phyloP scores from a whole-genome alignment of 148 eudicot species.

The Fagopyrum tataricum region DNA sequence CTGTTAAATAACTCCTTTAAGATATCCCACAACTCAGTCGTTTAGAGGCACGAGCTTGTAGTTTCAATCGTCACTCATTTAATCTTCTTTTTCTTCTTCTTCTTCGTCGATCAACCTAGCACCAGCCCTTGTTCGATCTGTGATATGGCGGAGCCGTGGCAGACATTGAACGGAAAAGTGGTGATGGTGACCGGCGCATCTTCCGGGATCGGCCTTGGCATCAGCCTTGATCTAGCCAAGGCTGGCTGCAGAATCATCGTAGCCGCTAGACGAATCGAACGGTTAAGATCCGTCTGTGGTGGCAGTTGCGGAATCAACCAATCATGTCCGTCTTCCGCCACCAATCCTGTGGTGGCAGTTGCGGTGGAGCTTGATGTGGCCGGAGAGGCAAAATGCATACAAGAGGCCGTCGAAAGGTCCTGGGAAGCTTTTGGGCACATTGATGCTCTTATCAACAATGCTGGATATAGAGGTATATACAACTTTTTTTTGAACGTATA shows the following conservation, averaged over 20 bases:
- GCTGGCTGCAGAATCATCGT: constrained; percentile 55
- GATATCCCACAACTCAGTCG: too few species aligned
- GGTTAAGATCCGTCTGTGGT: constrained; percentile 47
- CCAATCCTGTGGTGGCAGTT: constrained; percentile 16
- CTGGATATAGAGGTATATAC: constrained; percentile 50
- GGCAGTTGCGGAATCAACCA: constrained; percentile 41
- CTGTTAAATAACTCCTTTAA: too few species aligned
- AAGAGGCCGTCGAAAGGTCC: constrained; percentile 29
- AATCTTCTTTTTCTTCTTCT: too few species aligned
- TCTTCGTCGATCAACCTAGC: too few species aligned
- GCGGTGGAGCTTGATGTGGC: constrained; percentile 56
- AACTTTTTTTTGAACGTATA: too few species aligned
- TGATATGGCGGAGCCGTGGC: constrained; percentile 22
- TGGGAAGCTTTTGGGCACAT: constrained; percentile 62
- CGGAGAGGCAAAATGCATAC: constrained; percentile 28
- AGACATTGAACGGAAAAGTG: constrained; percentile 30
- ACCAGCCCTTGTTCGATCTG: too few species aligned
- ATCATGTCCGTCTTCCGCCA: background rate
- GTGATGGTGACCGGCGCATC: constrained; percentile 76
- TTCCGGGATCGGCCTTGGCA: constrained; percentile 58
- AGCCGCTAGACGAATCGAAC: constrained; percentile 52
- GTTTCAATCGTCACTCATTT: too few species aligned
- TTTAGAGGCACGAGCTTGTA: too few species aligned
- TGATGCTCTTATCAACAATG: constrained; percentile 60
- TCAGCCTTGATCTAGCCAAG: constrained; percentile 52